Conservation (phyloP, 352 stramenopile genomes). For the Globisporangium recalcitrans region DNA sequence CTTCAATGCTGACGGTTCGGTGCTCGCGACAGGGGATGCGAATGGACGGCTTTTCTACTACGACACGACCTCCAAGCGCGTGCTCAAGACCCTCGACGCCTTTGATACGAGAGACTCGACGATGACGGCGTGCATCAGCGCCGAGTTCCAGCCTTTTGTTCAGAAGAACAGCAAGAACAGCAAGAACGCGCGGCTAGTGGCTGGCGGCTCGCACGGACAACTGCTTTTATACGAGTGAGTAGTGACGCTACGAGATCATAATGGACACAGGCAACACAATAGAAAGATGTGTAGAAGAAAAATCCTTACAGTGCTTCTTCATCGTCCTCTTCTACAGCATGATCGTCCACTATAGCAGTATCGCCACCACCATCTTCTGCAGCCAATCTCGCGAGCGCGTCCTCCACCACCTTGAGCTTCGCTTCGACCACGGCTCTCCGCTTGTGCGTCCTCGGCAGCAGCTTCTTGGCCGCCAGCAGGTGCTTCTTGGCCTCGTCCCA, state of each 20-base stretch:
- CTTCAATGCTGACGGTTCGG: slow-evolving; percentile 36
- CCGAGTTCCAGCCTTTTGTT: slow-evolving; percentile 25
- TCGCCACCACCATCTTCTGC: not conserved
- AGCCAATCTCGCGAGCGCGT: slow-evolving; percentile 10
- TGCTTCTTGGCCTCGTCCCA: slow-evolving; percentile 73
- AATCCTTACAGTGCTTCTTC: slow-evolving; percentile 12
- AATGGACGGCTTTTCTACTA: slow-evolving; percentile 46
- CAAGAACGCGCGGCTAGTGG: slow-evolving; percentile 17
- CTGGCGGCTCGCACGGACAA: slow-evolving; percentile 22
- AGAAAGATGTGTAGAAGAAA: not conserved
- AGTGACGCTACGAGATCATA: not conserved
- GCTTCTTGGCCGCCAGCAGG: slow-evolving; percentile 47
- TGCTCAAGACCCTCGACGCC: slow-evolving; percentile 19
- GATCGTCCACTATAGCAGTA: not conserved
- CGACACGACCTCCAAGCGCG: slow-evolving; percentile 15
- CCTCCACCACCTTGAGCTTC: slow-evolving; percentile 53
- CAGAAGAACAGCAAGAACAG: not conserved
- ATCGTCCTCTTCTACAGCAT: slow-evolving; percentile 5
- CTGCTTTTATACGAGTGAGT: slow-evolving; percentile 16
- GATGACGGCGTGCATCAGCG: slow-evolving; percentile 26
- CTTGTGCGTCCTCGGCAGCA: slow-evolving; percentile 54
- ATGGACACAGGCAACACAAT: not conserved
- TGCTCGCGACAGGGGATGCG: slow-evolving; percentile 45
- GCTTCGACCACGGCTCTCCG: slow-evolving; percentile 42
- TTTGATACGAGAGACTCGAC: slow-evolving; percentile 6